Conservation (phyloP, 2,329 filamentous ascomycete species). For the Sclerotinia trifoliorum region DNA sequence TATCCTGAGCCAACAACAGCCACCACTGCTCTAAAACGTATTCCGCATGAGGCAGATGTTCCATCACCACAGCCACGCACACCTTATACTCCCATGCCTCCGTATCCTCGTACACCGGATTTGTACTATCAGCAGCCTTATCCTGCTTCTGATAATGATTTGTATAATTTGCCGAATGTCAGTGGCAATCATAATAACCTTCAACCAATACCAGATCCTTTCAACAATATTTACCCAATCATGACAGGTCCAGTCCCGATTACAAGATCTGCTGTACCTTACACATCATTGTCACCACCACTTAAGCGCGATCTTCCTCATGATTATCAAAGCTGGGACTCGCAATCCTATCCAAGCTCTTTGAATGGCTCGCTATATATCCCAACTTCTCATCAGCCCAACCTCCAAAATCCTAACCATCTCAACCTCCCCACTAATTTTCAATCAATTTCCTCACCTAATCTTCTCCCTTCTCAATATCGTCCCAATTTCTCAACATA, state of each 20-base stretch:
- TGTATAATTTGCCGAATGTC: constrained; percentile 7
- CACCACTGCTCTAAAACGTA: constrained; percentile 9
- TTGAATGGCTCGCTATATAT: constrained; percentile 21
- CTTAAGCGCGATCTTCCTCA: constrained; percentile 24
- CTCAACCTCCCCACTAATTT: constrained; percentile 1
- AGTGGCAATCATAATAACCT: constrained; percentile 16
- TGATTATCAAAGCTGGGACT: constrained; percentile 27
- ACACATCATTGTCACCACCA: constrained; percentile 12
- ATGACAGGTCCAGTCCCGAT: constrained; percentile 32
- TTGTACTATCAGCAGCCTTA: constrained; percentile 15
- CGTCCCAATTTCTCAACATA: constrained; percentile 25
- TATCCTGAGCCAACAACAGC: constrained; percentile 23
- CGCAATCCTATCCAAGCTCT: constrained; percentile 28
- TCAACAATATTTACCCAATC: constrained; percentile 30
- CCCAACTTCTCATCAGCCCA: neutral
- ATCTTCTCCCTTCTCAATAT: constrained; percentile 20
- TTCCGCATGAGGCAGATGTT: constrained; percentile 13
- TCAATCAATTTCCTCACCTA: constrained; percentile 26
- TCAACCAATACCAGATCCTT: constrained; percentile 17
- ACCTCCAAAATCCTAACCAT: constrained; percentile 25
- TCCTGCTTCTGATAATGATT: neutral
- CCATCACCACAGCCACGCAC: neutral
- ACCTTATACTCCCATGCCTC: constrained; percentile 22
- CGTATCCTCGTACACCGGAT: constrained; percentile 25
- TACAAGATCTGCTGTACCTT: constrained; percentile 23